Evolutionary conservation across 2,329 filamentous ascomycete species (phyloP), one percentile per base, ranked within the genome.

Genomic region (Pseudomassariella vexata): DNA sequence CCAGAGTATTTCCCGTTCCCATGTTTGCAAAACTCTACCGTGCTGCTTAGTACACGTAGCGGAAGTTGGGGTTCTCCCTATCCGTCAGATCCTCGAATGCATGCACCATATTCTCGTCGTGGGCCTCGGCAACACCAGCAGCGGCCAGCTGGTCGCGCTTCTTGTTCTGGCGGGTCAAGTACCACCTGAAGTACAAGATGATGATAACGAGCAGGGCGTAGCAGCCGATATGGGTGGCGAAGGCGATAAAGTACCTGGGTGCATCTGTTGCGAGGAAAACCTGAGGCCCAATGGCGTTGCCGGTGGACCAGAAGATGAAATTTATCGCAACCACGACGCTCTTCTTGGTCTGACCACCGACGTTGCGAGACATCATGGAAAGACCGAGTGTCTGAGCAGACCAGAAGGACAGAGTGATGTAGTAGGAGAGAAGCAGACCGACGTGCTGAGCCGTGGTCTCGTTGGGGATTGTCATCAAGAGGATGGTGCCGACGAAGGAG

Each of bases 381-480:
- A 86, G 68, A 6, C 71, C 65, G 9, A 85, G 62, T 2, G 77
- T 82, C 47, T 82, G 75, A 0, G 80, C 81, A 0, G 82, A 79
- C 82, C 82, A 87, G 69, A 88, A 88, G 5, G 79, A 85, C 12
- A 86, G 67, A 0, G 77, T 80, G 39, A 87, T 80, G 59, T 87
- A 88, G 65, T 87, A 88, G 48, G 69, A 73, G 47, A 87, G 73
- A 10, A 87, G 60, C 1, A 88, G 66, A 5, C 82, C 82, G 18
- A 79, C 68, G 55, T 81, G 71, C 22, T 75, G 77, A 7, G 69
- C 55, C 21, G 66, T 64, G 25, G 63, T 72, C 6, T 66, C 63
- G 42, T 80, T 79, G 15, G 70, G 55, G 6, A 87, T 68, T 0
- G 76, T 80, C 71, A 87, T 81, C 34, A 87, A 70, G 23, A 85